Percentiles rank a stretch among this genome's conserved stretches.
Evolutionary conservation across 139 green algal genomes (phyloP).

Genomic region (Yamagishiella unicocca): DNA sequence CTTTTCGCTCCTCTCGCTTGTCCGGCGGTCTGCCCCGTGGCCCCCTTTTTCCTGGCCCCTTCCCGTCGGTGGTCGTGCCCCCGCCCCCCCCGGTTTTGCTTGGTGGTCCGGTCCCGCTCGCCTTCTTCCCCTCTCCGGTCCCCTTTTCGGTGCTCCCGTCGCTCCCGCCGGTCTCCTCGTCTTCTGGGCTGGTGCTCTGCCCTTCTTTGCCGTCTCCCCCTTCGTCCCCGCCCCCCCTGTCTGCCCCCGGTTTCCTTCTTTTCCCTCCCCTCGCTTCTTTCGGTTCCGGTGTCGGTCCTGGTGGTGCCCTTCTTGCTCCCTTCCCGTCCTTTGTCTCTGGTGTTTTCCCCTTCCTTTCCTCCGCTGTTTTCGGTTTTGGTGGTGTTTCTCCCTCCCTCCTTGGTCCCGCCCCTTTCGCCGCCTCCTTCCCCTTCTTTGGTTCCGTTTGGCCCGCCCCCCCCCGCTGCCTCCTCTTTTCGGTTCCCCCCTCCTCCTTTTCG

Average conservation of each 20-base stretch:
- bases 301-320: not conserved
- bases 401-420: not conserved
- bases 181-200: not conserved
- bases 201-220: not conserved
- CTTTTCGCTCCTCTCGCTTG: not conserved
- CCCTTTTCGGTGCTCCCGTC: not conserved
- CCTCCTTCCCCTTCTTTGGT: not conserved
- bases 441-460: not conserved
- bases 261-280: not conserved
- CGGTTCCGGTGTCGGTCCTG: not conserved
- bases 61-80: not conserved
- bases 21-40: no score
- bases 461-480: not conserved
- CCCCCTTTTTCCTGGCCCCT: not conserved
- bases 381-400: not conserved
- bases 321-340: no score
- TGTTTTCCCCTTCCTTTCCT: not conserved
- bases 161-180: not conserved
- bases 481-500: not conserved
- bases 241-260: no score
- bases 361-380: not conserved
- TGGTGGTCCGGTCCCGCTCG: not conserved
- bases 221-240: not conserved
- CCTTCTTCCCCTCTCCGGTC: not conserved
- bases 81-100: not conserved